Percentiles rank a stretch among this genome's conserved stretches.
These are phyloP conservation scores for Stachybotrys elegans DNA, from an alignment of 2,329 filamentous ascomycete genomes.

Conservation along the genomic window DNA sequence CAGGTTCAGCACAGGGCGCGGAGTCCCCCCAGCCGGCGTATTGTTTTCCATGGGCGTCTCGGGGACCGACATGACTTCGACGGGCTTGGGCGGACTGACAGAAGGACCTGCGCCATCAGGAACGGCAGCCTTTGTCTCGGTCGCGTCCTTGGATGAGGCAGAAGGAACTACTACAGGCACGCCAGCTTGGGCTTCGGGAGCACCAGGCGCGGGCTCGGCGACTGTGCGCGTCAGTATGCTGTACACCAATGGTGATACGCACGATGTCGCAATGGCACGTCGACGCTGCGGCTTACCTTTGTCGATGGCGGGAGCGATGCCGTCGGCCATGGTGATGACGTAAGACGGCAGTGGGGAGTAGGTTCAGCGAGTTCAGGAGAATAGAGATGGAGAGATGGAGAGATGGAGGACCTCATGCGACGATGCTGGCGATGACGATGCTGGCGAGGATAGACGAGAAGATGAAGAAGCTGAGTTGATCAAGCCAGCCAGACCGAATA, in stretches of 20 bases:
- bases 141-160: slow-evolving; percentile 12
- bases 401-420: too few species aligned
- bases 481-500: too few species aligned
- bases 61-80: slow-evolving; percentile 28
- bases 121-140: slow-evolving; percentile 11
- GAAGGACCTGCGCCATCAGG: slow-evolving; percentile 12
- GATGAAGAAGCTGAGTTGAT: too few species aligned
- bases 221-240: slow-evolving; percentile 16
- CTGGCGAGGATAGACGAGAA: too few species aligned
- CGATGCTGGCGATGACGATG: too few species aligned
- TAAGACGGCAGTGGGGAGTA: too few species aligned
- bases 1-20: slow-evolving; percentile 28
- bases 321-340: slow-evolving; percentile 30
- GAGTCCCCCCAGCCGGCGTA: slow-evolving; percentile 29
- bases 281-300: slow-evolving; percentile 27
- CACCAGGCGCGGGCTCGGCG: slow-evolving; percentile 21
- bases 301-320: slow-evolving; percentile 27
- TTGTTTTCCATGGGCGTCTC: slow-evolving; percentile 28
- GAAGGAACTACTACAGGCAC: slow-evolving; percentile 20
- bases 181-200: slow-evolving; percentile 20
- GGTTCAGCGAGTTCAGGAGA: not conserved
- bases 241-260: not conserved
- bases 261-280: too few species aligned
- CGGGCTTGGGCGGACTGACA: slow-evolving; percentile 22
- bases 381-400: not conserved